phyloP scores from a whole-genome alignment of 352 stramenopile species.

The Pythium angustatum region DNA sequence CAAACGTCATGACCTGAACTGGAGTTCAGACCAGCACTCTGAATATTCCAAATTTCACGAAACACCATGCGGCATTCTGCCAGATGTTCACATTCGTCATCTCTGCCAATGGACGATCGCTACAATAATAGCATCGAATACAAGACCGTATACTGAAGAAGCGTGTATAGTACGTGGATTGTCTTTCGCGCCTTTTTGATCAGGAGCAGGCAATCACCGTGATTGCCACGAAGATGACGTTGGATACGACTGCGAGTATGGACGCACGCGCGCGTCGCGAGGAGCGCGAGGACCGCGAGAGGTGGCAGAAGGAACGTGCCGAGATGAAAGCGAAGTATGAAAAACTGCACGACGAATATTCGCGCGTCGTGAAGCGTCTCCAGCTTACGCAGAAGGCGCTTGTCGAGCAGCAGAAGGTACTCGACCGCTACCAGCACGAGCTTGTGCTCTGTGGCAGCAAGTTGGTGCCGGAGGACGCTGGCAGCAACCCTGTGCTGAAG shows the following conservation, averaged over 20 bases:
- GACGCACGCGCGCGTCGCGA: constrained; percentile 13
- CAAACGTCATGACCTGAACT: neutral
- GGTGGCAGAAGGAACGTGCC: constrained; percentile 50
- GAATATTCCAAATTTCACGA: constrained; percentile 8
- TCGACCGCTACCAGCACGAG: constrained; percentile 67
- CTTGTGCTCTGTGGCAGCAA: constrained; percentile 25
- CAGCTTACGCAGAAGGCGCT: constrained; percentile 65
- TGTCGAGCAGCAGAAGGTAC: constrained; percentile 64
- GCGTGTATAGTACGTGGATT: neutral
- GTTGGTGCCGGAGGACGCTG: neutral
- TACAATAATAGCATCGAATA: neutral
- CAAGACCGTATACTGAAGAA: neutral
- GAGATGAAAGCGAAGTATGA: constrained; percentile 49
- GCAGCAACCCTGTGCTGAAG: neutral
- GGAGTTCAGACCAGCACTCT: constrained; percentile 12
- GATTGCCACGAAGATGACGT: neutral
- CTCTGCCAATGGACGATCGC: neutral
- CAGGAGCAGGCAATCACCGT: no score
- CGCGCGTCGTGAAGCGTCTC: constrained; percentile 50
- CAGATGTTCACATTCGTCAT: neutral
- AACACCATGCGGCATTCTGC: neutral
- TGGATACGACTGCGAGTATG: neutral
- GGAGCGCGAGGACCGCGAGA: constrained; percentile 9
- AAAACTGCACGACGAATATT: constrained; percentile 41
- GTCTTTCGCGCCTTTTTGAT: neutral